Evolutionary conservation across 164 flowering plant species (phyloP).

Genomic region (Paratinospora sagittata): DNA sequence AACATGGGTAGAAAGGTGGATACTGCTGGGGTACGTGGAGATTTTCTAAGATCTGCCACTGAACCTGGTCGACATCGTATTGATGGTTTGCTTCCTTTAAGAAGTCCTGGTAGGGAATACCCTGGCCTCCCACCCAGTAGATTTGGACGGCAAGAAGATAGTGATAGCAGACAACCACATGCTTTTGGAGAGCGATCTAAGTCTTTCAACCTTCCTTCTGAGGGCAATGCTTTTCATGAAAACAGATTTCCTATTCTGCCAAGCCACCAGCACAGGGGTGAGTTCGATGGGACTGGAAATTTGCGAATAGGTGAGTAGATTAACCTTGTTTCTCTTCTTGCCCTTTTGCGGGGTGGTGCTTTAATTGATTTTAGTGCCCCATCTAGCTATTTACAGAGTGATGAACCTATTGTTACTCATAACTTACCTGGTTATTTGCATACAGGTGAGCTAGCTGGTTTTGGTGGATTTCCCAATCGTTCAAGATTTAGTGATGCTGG

Average conservation of each 20-base stretch:
- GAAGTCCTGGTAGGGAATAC: constrained; percentile 56
- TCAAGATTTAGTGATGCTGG: constrained; percentile 23
- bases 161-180: constrained; percentile 44
- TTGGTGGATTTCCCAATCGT: constrained; percentile 17
- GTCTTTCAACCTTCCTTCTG: constrained; percentile 28
- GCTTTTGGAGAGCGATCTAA: constrained; percentile 41
- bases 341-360: constrained; percentile 25
- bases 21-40: constrained; percentile 28
- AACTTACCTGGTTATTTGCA: constrained; percentile 26
- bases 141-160: constrained; percentile 42
- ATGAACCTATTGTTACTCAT: constrained; percentile 40
- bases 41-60: constrained; percentile 40
- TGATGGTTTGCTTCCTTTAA: constrained; percentile 33
- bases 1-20: constrained; percentile 32
- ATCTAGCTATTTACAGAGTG: constrained; percentile 26
- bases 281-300: constrained; percentile 44
- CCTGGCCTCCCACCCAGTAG: constrained; percentile 36
- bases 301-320: constrained; percentile 31
- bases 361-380: not conserved
- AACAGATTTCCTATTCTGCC: constrained; percentile 38
- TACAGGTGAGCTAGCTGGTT: constrained; percentile 16
- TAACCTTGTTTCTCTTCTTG: constrained; percentile 19
- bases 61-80: constrained; percentile 38
- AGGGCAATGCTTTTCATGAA: constrained; percentile 33
- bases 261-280: constrained; percentile 46